These are phyloP conservation scores for Cladophialophora immunda DNA, from an alignment of 2,329 filamentous ascomycete genomes.

Conservation along the genomic window DNA sequence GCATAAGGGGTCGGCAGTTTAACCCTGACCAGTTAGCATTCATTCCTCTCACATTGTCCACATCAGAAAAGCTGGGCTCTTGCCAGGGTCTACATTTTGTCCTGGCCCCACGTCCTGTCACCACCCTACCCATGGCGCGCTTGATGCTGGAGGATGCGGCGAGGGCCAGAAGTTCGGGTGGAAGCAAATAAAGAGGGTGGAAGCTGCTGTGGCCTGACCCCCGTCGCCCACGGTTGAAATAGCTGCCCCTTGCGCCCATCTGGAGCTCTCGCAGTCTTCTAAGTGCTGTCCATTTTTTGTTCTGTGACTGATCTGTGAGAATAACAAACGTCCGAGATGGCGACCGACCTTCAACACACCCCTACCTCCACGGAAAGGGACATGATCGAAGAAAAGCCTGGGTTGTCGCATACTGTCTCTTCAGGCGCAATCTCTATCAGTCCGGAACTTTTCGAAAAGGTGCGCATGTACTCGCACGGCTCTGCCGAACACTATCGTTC, in stretches of 20 bases:
- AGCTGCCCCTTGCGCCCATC: constrained; percentile 11
- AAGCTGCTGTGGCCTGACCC: constrained; percentile 6
- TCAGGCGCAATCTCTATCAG: constrained; percentile 37
- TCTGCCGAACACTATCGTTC: not conserved
- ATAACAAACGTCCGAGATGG: constrained; percentile 26
- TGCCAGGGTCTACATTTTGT: constrained; percentile 1
- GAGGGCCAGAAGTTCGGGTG: not conserved
- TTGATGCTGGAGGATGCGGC: not conserved
- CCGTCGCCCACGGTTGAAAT: constrained; percentile 8
- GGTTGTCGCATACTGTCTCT: constrained; percentile 34
- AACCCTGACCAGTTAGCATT: constrained; percentile 17
- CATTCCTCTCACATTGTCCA: not conserved
- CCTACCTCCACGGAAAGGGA: constrained; percentile 29
- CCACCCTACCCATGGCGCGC: constrained; percentile 1
- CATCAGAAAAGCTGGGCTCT: constrained; percentile 10
- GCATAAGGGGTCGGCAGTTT: constrained; percentile 24
- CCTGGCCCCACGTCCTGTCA: constrained; percentile 24
- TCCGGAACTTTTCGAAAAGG: constrained; percentile 39
- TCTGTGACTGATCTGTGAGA: not conserved
- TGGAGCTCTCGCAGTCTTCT: not conserved
- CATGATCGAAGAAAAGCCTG: constrained; percentile 31
- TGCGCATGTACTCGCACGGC: constrained; percentile 6
- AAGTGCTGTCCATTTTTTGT: not conserved
- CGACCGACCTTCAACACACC: constrained; percentile 22
- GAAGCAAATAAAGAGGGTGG: constrained; percentile 13